These are phyloP conservation scores for Alternaria ethzedia DNA, from an alignment of 2,329 filamentous ascomycete species.

Conservation along the genomic window DNA sequence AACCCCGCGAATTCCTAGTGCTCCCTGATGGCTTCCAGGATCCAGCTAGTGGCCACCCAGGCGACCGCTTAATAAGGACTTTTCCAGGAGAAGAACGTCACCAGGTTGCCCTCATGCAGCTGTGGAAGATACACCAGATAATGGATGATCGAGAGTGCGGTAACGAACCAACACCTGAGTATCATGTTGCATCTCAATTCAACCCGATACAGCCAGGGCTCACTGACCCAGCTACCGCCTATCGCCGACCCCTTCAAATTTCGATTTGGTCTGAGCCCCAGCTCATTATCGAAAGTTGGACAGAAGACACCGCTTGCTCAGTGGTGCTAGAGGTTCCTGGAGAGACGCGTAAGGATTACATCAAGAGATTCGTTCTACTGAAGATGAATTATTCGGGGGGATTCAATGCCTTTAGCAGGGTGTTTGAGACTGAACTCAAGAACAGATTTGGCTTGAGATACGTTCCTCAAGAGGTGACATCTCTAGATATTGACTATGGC, in stretches of 20 bases:
- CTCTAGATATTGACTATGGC: not conserved
- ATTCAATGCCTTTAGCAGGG: not conserved
- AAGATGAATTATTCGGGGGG: too few species aligned
- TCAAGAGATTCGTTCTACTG: too few species aligned
- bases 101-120: not conserved
- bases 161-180: not conserved
- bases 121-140: not conserved
- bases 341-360: too few species aligned
- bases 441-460: not conserved
- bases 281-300: not conserved
- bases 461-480: not conserved
- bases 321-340: not conserved
- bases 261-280: not conserved
- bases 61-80: too few species aligned
- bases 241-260: not conserved
- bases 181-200: not conserved
- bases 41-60: not conserved
- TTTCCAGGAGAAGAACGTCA: not conserved
- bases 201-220: not conserved
- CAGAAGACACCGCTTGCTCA: not conserved
- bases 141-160: not conserved
- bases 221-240: not conserved
- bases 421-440: not conserved
- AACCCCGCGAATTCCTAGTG: not conserved
- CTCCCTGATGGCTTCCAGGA: not conserved